Evolutionary conservation across 805 yeast species (phyloP).

Genomic region (Zygoascus tannicola): DNA sequence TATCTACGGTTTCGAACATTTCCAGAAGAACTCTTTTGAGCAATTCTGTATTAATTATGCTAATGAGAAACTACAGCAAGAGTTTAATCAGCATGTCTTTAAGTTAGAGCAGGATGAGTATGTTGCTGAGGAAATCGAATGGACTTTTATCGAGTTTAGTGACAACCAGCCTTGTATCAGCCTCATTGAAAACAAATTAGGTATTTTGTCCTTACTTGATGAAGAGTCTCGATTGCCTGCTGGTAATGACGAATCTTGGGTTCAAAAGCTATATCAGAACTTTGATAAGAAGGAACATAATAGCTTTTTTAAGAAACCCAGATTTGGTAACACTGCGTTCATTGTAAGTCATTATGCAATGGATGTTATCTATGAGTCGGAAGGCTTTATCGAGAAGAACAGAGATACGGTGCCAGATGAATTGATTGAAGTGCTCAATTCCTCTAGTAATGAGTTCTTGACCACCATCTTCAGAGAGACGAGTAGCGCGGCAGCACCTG

Average conservation of each 20-base stretch:
- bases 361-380: conserved; percentile 85
- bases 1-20: conserved; percentile 96
- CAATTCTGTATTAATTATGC: conserved; percentile 83
- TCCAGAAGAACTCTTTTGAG: conserved; percentile 87
- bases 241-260: conserved; percentile 88
- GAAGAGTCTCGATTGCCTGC: conserved; percentile 94
- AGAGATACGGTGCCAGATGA: conserved; percentile 97
- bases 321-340: conserved; percentile 87
- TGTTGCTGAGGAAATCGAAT: conserved; percentile 81
- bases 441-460: conserved; percentile 58
- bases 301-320: conserved; percentile 78
- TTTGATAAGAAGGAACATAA: conserved; percentile 70
- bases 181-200: conserved; percentile 80
- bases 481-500: conserved; percentile 44
- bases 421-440: conserved; percentile 73
- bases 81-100: conserved; percentile 94
- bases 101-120: conserved; percentile 95
- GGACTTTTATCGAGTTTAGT: conserved; percentile 92
- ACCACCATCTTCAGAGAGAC: conserved; percentile 49
- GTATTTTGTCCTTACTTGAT: conserved; percentile 79
- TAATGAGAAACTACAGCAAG: conserved; percentile 85
- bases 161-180: conserved; percentile 96
- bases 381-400: conserved; percentile 93
- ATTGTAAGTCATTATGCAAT: conserved; percentile 90
- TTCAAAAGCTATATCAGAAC: conserved; percentile 78